Percentiles rank a stretch among this genome's conserved stretches.
Conservation (phyloP, 2,329 filamentous ascomycete genomes). For the Cryphonectria carpinicola region DNA sequence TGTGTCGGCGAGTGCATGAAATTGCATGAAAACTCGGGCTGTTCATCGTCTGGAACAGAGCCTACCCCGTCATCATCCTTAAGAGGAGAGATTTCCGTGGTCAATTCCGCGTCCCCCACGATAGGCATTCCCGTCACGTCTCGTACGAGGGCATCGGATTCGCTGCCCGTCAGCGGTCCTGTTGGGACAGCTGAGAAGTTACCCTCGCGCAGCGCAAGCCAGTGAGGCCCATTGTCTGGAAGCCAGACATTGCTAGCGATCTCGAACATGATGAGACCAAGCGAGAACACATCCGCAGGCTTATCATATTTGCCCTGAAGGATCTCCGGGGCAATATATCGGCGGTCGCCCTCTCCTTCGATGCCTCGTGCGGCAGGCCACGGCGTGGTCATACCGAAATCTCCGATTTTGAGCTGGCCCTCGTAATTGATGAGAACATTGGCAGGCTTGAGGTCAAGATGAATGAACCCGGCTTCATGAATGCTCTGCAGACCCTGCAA, state of each 20-base stretch:
- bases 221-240: conserved; percentile 88
- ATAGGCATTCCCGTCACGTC: conserved; percentile 75
- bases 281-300: conserved; percentile 89
- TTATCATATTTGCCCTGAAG: conserved; percentile 85
- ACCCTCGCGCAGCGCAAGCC: conserved; percentile 86
- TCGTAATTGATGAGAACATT: conserved; percentile 84
- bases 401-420: conserved; percentile 80
- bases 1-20: conserved; percentile 33
- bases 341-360: conserved; percentile 91
- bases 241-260: conserved; percentile 92
- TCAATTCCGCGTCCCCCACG: conserved; percentile 38
- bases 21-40: conserved; percentile 32
- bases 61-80: conserved; percentile 23
- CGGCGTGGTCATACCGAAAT: conserved; percentile 79
- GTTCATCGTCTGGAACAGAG: conserved; percentile 2
- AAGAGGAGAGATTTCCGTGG: conserved; percentile 26
- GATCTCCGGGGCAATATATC: conserved; percentile 95
- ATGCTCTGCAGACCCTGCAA: conserved; percentile 83
- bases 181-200: conserved; percentile 89
- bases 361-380: conserved; percentile 78
- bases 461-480: conserved; percentile 84
- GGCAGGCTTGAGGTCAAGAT: conserved; percentile 83
- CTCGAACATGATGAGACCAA: conserved; percentile 93
- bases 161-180: conserved; percentile 73
- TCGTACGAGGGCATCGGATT: conserved; percentile 69